Evolutionary conservation across 352 stramenopile genomes (phyloP).

Genomic region (Pythium pyrilobum): DNA sequence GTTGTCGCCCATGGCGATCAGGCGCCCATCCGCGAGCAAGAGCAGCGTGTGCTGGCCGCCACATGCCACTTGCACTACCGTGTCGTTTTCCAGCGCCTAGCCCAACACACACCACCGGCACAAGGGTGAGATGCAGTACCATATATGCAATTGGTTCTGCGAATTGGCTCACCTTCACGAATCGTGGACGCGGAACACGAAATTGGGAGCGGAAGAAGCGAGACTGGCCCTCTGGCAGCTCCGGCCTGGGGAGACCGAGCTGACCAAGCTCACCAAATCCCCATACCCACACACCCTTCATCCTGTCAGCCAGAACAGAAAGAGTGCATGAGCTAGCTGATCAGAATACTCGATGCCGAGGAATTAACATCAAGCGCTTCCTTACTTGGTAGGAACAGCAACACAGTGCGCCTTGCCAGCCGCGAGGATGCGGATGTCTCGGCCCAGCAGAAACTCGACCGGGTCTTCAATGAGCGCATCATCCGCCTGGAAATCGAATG

Average conservation of each 20-base stretch:
- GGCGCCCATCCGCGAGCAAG: conserved; percentile 45
- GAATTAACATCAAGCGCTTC: too few relatives aligned
- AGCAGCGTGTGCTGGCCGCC: conserved; percentile 69
- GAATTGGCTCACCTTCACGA: conserved; percentile 75
- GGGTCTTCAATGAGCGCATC: conserved; percentile 62
- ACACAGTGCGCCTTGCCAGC: conserved; percentile 56
- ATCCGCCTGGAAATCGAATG: conserved; percentile 16
- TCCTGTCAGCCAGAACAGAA: conserved; percentile 24
- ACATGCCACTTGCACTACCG: conserved; percentile 54
- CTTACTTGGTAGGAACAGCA: conserved; percentile 46
- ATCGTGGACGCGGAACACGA: conserved; percentile 55
- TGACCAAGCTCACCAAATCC: conserved; percentile 67
- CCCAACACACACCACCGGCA: too few relatives aligned
- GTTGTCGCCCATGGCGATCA: conserved; percentile 76
- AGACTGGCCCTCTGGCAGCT: conserved; percentile 41
- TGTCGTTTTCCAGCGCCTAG: conserved; percentile 51
- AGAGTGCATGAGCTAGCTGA: too few relatives aligned
- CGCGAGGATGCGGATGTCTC: conserved; percentile 54
- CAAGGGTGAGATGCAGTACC: too few relatives aligned
- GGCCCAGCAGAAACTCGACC: conserved; percentile 63
- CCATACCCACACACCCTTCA: conserved; percentile 69
- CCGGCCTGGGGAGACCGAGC: conserved; percentile 60
- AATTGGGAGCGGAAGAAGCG: conserved; percentile 82
- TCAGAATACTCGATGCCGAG: too few relatives aligned
- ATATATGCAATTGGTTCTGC: too few relatives aligned